These are phyloP conservation scores for Leccinum sublutescens DNA, from an alignment of 768 basidiomycete genomes.

Conservation along the genomic window DNA sequence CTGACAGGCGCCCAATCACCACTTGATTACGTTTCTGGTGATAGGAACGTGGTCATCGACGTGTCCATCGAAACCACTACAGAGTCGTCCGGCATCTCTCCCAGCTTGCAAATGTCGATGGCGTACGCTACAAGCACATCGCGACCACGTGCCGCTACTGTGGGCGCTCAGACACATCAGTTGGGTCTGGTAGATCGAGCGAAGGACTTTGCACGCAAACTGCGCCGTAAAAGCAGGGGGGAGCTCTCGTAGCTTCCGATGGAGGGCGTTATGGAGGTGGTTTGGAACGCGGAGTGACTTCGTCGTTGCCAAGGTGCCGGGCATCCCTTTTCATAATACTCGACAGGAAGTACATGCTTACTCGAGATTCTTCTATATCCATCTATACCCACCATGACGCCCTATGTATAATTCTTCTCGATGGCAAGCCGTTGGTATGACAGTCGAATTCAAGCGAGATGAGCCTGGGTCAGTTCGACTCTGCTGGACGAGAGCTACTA, in stretches of 20 bases:
- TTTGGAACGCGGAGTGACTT: constrained; percentile 9
- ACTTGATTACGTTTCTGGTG: constrained; percentile 32
- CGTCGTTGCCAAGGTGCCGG: constrained; percentile 28
- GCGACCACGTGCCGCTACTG: constrained; percentile 37
- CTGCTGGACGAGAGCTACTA: neutral
- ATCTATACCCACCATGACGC: constrained; percentile 19
- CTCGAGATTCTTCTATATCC: constrained; percentile 26
- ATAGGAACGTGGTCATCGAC: constrained; percentile 40
- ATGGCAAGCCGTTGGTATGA: constrained; percentile 17
- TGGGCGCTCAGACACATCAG: constrained; percentile 27
- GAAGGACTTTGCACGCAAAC: constrained; percentile 42
- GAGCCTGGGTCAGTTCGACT: constrained; percentile 3
- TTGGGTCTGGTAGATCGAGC: constrained; percentile 37
- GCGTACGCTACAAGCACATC: constrained; percentile 26
- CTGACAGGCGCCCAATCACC: constrained; percentile 44
- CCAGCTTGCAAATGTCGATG: constrained; percentile 14
- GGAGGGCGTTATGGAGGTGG: constrained; percentile 22
- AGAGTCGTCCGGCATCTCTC: constrained; percentile 6
- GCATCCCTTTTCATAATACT: constrained; percentile 18
- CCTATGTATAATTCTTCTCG: constrained; percentile 13
- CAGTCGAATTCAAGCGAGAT: constrained; percentile 21
- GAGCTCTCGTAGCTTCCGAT: constrained; percentile 8
- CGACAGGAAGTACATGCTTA: constrained; percentile 13
- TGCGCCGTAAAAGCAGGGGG: constrained; percentile 39
- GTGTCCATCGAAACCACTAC: constrained; percentile 48